Evolutionary conservation across 768 basidiomycete species (phyloP), one percentile per base, ranked within the genome.

Genomic region (Floccularia luteovirens): DNA sequence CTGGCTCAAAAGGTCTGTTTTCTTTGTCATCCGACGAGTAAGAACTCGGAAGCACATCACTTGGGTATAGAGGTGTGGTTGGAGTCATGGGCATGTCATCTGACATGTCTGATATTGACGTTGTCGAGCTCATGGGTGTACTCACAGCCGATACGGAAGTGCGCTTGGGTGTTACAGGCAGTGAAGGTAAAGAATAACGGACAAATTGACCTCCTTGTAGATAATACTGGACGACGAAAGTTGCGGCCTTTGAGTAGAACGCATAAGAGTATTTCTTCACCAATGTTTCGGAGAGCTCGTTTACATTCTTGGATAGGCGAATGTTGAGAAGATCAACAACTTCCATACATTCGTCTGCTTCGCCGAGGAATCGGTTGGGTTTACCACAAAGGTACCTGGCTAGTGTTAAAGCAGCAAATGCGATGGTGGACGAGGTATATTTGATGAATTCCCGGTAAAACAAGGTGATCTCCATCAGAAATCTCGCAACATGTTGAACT

Each of bases 391-490:
- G 74, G 66, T 77, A 88, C 37, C 92, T 79, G 3, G 96, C 88
- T 33, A 98, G 75, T 4, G 89, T 84, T 49, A 98, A 68, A 16
- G 92, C 77, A 36, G 87, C 96, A n/a, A 80, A 64, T 24, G 96
- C 94, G 55, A 97, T 84, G 30, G 86, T 75, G 1, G 89, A 93
- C 2, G 94, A 82, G 5, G 79, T 66, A 57, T 79, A 86, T 53
- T 80, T 80, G 62, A 96, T 72, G 61, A 93, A 98, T 57, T 98
- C 96, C 43, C 91, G 82, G 62, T 97, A 87, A 70, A 97, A 98
- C 38, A 99, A 78, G 22, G 96, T 97, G 54, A 97, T 91, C 63
- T 99, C 96, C 96, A 99, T 99, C 58, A 98, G 63, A 70, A 98
- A 99, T 36, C 96, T 82, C 2, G 96, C 91, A 47, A 98, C 85